Conservation (phyloP, 179 eudicot genomes). For the Heliamphora pulchella region DNA sequence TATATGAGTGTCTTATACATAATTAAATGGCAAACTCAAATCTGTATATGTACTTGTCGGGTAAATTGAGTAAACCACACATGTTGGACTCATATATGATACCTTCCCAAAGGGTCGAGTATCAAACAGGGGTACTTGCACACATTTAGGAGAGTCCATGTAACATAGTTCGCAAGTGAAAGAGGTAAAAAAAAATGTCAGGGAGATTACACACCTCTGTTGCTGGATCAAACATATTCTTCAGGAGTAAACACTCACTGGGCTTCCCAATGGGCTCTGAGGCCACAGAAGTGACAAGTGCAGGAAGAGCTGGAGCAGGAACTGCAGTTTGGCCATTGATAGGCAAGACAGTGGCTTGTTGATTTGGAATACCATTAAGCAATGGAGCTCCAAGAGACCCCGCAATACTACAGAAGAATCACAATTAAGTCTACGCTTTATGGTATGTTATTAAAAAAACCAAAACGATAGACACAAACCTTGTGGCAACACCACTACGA, state of each 20-base stretch:
- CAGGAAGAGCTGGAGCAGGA: constrained; percentile 43
- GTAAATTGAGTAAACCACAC: too few species aligned
- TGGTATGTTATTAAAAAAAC: neutral
- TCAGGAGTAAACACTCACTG: constrained; percentile 81
- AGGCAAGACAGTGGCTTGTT: constrained; percentile 43
- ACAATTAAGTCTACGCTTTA: constrained; percentile 11
- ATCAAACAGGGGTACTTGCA: too few species aligned
- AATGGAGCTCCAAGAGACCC: constrained; percentile 48
- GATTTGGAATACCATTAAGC: constrained; percentile 40
- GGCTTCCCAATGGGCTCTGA: constrained; percentile 71
- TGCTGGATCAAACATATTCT: constrained; percentile 94
- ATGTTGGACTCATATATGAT: too few species aligned
- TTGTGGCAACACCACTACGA: constrained; percentile 75
- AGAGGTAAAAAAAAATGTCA: neutral
- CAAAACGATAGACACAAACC: constrained; percentile 48
- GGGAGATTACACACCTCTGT: constrained; percentile 48
- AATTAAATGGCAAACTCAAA: too few species aligned
- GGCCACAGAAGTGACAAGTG: constrained; percentile 35
- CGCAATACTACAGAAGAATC: constrained; percentile 24
- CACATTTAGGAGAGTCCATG: too few species aligned
- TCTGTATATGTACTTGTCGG: too few species aligned
- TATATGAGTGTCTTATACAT: too few species aligned
- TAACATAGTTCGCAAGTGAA: neutral
- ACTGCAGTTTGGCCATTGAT: constrained; percentile 43
- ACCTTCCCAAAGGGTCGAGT: too few species aligned